Evolutionary conservation across 805 yeast species (phyloP).

Genomic region (Barnettozyma sucrosica): DNA sequence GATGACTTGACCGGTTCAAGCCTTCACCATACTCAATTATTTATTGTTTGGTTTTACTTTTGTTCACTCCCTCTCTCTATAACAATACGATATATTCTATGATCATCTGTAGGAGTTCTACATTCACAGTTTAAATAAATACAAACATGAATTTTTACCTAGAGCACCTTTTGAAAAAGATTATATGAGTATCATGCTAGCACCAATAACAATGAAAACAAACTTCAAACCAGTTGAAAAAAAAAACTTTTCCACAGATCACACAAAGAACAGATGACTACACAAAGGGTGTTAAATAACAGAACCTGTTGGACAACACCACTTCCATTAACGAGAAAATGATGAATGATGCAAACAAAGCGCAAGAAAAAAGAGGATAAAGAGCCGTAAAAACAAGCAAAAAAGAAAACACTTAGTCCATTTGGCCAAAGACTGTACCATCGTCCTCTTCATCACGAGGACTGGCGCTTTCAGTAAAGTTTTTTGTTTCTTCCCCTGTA

Average conservation of each 20-base stretch:
- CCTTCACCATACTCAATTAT: background rate
- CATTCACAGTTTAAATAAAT: background rate
- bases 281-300: background rate
- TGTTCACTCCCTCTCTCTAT: background rate
- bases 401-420: constrained; percentile 24
- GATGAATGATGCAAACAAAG: background rate
- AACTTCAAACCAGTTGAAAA: constrained; percentile 7
- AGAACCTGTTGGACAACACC: background rate
- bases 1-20: background rate
- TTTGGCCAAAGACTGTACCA: constrained; percentile 33
- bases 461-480: constrained; percentile 4
- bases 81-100: too few species aligned
- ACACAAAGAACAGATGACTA: background rate
- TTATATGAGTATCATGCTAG: background rate
- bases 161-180: background rate
- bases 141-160: background rate
- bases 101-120: background rate
- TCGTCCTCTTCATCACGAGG: constrained; percentile 18
- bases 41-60: background rate
- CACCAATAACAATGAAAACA: background rate
- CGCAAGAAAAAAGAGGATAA: background rate
- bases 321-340: background rate
- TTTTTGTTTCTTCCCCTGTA: constrained; percentile 4
- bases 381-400: background rate
- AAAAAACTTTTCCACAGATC: background rate